These are phyloP conservation scores for Thelonectria rubi DNA, from an alignment of 2,329 filamentous ascomycete species.

Conservation along the genomic window DNA sequence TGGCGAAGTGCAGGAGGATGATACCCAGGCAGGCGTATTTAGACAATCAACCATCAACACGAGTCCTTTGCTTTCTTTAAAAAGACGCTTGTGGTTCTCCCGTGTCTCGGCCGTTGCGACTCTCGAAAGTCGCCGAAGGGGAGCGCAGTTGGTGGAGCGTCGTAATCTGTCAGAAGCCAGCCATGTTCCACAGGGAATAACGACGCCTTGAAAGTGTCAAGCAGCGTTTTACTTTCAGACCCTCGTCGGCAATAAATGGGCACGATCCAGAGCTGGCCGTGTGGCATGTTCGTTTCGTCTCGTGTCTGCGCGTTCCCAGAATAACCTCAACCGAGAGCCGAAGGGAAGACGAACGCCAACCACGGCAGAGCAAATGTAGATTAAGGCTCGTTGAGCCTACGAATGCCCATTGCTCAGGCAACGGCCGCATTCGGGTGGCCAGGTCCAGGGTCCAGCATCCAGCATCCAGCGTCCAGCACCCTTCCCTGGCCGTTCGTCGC, in stretches of 20 bases:
- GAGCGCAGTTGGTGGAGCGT: background rate
- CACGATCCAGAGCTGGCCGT: too few species aligned
- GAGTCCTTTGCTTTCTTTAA: too few species aligned
- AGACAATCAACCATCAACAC: too few species aligned
- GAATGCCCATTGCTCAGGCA: conserved; percentile 9
- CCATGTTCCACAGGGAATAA: background rate
- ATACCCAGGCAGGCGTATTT: too few species aligned
- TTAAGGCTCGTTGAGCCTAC: too few species aligned
- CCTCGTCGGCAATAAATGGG: background rate
- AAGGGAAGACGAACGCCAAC: background rate
- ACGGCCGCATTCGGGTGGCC: background rate
- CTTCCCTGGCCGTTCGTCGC: background rate
- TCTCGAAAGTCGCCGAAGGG: too few species aligned
- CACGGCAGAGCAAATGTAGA: too few species aligned
- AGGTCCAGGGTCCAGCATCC: background rate
- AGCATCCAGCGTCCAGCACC: background rate
- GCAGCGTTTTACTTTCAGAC: background rate
- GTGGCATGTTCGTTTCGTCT: background rate
- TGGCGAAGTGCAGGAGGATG: background rate
- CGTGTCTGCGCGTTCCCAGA: background rate
- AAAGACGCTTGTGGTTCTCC: background rate
- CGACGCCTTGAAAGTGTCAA: background rate
- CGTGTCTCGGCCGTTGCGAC: too few species aligned
- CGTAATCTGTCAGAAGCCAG: background rate
- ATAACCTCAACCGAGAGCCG: background rate